Evolutionary conservation across 257 asterid genomes (phyloP), one percentile per base, ranked within the genome.

Genomic region (Ophiorrhiza pumila): DNA sequence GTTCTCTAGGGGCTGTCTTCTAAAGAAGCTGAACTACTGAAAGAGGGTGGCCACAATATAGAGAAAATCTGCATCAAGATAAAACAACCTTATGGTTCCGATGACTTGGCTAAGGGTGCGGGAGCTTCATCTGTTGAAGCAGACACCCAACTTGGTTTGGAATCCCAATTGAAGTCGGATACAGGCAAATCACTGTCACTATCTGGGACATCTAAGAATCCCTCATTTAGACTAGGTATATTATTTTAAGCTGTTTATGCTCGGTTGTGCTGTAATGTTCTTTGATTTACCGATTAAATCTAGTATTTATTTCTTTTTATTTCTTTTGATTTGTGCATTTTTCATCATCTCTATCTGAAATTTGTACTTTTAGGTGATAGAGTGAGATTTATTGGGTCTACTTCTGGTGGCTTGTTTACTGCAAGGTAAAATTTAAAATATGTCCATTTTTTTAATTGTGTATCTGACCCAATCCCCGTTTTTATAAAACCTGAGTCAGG

Each of bases 321-420:
- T 27, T 50, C 68, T 58, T 41, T 65, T 59, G 60, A 25, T 45
- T 11, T 43, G 37, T 74, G 65, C 67, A 46, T 60, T 66, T 69
- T 77, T 65, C 71, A 50, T 61, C 74, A 57, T 20, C 2, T 53
- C 37, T 74, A 45, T 37, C 67, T 69, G 65, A 80, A 66, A 60
- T 79, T 69, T 69, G 74, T 64, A 74, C 76, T 67, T 63, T 52
- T 68, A 92, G 98, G 98, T 80, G 97, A 92, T 65, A 88, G 85
- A 85, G 98, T 92, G 69, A 92, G 89, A 80, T 92, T 83, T 67
- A 66, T 86, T 74, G 91, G 96, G 76, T 69, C 91, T 82, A 77
- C 89, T 80, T 81, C 96, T 74, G 82, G 85, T 76, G 82, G 84
- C 74, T 58, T 82, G 46, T 88, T 88, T 22, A 68, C 61, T 67